Evolutionary conservation across 257 asterid genomes (phyloP), one percentile per base, ranked within the genome.

Genomic region (Gynochthodes officinalis): DNA sequence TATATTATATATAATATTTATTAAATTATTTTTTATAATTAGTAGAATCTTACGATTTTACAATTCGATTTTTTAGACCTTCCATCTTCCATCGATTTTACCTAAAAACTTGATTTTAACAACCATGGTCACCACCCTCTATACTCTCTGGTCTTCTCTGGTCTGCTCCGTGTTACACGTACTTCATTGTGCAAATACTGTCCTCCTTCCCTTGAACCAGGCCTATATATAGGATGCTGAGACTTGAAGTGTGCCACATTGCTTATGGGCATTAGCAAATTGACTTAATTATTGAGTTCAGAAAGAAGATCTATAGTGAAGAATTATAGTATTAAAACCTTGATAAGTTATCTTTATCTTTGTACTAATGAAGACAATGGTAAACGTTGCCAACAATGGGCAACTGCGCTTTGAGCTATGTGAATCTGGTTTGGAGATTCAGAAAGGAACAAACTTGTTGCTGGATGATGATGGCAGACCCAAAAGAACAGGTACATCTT

Each of bases 401-500:
- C 76, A 33, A 69, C 54, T 43, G 66, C 80, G 75, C 33, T 66
- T 74, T 54, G 87, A 76, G 73, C 73, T 64, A 1, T 42, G 73
- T 78, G 89, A 88, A 75, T 79, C 86, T 61, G 84, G 84, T 33
- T 48, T 76, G 70, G 82, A 64, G 40, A 81, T 80, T 77, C 87
- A 82, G 79, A 82, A 85, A 78, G 68, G 21, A 70, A 81, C 57
- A 55, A 49, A 70, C 78, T 75, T 60, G 73, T 80, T 69, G 69
- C 30, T 83, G 11, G 93, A 88, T 79, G 93, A 88, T 81, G 93
- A 88, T 84, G 90, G 90, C 50, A 86, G 80, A 86, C 82, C 84
- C 18, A 80, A 39, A 59, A 85, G 93, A 68, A 85, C 83, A 73
- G 89, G 93, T 84, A 64, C 44, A 48, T 21, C 49, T 11, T 39